Evolutionary conservation across 768 basidiomycete species (phyloP).

Genomic region (Chalciporus piperatus): DNA sequence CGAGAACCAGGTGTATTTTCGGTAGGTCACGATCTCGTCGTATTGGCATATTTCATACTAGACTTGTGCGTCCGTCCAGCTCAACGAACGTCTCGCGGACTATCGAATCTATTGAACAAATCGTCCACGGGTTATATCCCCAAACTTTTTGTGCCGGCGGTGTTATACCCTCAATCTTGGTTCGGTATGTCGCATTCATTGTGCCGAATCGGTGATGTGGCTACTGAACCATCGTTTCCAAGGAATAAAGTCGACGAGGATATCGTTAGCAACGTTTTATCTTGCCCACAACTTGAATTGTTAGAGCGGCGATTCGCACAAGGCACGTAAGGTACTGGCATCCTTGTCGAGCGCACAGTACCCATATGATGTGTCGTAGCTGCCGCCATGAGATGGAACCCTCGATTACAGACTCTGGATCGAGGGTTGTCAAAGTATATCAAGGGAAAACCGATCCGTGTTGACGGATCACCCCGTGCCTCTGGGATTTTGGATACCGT

Average conservation of each 20-base stretch:
- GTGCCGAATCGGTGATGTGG: neutral
- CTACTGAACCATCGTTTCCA: neutral
- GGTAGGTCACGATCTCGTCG: slow-evolving; percentile 32
- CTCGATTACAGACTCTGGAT: slow-evolving; percentile 59
- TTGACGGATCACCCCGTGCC: slow-evolving; percentile 74
- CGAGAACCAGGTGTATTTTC: slow-evolving; percentile 53
- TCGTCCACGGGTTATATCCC: slow-evolving; percentile 74
- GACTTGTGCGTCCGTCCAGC: slow-evolving; percentile 30
- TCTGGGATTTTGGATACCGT: slow-evolving; percentile 77
- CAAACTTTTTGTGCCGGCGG: slow-evolving; percentile 41
- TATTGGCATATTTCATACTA: neutral
- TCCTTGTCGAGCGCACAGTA: neutral
- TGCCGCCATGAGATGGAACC: slow-evolving; percentile 64
- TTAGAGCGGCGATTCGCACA: slow-evolving; percentile 62
- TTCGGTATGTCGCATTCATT: slow-evolving; percentile 44
- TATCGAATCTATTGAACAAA: slow-evolving; percentile 69
- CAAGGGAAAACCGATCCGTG: slow-evolving; percentile 62
- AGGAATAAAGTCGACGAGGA: slow-evolving; percentile 74
- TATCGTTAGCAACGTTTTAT: slow-evolving; percentile 63
- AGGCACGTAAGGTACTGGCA: slow-evolving; percentile 39
- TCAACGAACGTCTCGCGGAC: slow-evolving; percentile 79
- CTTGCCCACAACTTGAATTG: slow-evolving; percentile 64
- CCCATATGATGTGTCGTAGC: slow-evolving; percentile 36
- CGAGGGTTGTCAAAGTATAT: slow-evolving; percentile 65
- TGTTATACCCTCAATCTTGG: slow-evolving; percentile 48